Evolutionary conservation across 1,284 basidiomycete species (phyloP).

Genomic region (Ceratobasidium sp.): DNA sequence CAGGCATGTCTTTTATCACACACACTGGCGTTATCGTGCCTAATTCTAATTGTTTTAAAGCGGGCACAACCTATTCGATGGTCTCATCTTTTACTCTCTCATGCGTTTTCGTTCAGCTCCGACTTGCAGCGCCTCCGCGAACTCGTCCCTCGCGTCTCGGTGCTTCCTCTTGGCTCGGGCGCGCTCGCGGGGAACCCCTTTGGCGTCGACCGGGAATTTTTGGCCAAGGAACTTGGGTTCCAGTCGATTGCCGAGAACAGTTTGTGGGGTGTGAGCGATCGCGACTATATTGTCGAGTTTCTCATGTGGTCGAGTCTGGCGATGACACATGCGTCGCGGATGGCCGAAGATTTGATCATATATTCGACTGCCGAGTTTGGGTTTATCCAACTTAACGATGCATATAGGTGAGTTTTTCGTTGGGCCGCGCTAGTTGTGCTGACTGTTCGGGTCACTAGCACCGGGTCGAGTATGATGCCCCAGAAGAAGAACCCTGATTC

Average conservation of each 20-base stretch:
- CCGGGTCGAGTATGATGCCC: slow-evolving; percentile 99
- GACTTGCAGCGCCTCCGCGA: slow-evolving; percentile 90
- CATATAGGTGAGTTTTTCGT: slow-evolving; percentile 76
- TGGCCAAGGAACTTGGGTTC: slow-evolving; percentile 88
- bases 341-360: slow-evolving; percentile 96
- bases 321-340: slow-evolving; percentile 92
- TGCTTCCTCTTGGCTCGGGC: slow-evolving; percentile 92
- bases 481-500: slow-evolving; percentile 99
- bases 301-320: slow-evolving; percentile 95
- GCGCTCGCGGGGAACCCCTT: slow-evolving; percentile 98
- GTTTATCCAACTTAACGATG: slow-evolving; percentile 93
- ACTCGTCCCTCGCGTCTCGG: slow-evolving; percentile 87
- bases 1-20: slow-evolving; percentile 70
- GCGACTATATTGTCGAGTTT: slow-evolving; percentile 97
- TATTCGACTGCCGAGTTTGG: slow-evolving; percentile 98
- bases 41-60: slow-evolving; percentile 57
- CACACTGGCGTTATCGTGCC: background rate
- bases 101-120: slow-evolving; percentile 89
- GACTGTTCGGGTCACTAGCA: slow-evolving; percentile 62
- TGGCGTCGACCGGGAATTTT: slow-evolving; percentile 87
- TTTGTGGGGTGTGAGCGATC: slow-evolving; percentile 94
- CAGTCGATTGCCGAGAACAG: slow-evolving; percentile 89
- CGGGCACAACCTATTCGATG: slow-evolving; percentile 98
- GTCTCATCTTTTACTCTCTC: slow-evolving; percentile 96
- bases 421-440: background rate